Evolutionary conservation across 352 stramenopile genomes (phyloP), one percentile per base, ranked within the genome.

Genomic region (Globisporangium sylvaticum): DNA sequence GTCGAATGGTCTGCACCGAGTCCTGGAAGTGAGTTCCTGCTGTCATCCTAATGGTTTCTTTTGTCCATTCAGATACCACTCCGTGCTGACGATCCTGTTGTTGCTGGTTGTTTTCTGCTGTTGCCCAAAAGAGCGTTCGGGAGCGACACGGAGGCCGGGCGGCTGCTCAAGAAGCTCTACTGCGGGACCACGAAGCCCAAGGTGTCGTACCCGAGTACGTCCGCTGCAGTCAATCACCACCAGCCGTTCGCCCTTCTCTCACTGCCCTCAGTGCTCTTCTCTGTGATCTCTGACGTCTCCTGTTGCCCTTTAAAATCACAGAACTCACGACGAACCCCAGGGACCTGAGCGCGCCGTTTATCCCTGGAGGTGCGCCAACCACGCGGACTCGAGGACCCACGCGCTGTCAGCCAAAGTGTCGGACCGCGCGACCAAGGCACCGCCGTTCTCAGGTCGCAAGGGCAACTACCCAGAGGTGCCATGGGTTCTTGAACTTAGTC

Each of bases 111-210:
- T 37, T 27, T 27, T 1, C 50, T 2, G 31, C 8, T 34, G 8
- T 34, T 34, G 31, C 8, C 31, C 10, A 56, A 1, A 42, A 94
- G 84, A 50, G 81, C 78, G 2, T 94, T 94, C 69, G 86, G 83
- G 4, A 84, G 71, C 14, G 86, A 92, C 58, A 91, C 86, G 10
- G 86, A 94, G 62, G 84, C 86, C 1, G 86, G 86, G 12, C 62
- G 81, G 29, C 61, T 94, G 66, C 71, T 94, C 25, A 90, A 89
- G 76, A 89, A 88, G 58, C 62, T 94, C 14, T 94, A 94, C 56
- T 82, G 80, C 24, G 81, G 81, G 27, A 80, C 73, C 14, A 50
- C 70, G n/a, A 94, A 91, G 57, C 83, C 84, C 7, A 75, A 85
- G 44, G 74, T 94, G n/a, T 67, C 68, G 10, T 94, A 94, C 42